Evolutionary conservation across 2,329 filamentous ascomycete species (phyloP).

Genomic region (Geosmithia flava): DNA sequence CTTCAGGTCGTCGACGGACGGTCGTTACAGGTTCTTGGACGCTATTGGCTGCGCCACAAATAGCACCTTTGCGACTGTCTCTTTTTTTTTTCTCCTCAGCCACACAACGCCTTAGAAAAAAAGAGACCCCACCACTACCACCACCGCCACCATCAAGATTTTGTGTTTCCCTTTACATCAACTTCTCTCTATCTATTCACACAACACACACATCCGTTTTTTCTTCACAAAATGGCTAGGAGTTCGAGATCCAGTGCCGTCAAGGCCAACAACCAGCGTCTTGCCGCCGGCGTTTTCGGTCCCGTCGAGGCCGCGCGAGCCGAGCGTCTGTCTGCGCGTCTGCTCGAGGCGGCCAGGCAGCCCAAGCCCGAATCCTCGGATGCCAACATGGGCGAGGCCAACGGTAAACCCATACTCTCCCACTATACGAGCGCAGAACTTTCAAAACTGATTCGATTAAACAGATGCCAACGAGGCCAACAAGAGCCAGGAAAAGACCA

Average conservation of each 20-base stretch:
- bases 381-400: constrained; percentile 30
- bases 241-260: constrained; percentile 64
- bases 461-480: constrained; percentile 15
- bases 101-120: neutral
- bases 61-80: neutral
- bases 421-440: neutral
- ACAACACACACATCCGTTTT: neutral
- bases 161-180: neutral
- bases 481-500: constrained; percentile 12
- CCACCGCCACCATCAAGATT: neutral
- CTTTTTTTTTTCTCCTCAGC: neutral
- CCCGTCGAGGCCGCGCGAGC: constrained; percentile 69
- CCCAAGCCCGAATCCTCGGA: constrained; percentile 52
- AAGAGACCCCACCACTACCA: neutral
- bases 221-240: constrained; percentile 63
- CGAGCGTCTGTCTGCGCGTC: constrained; percentile 74
- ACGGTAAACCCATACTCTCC: neutral
- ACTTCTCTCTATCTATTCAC: neutral
- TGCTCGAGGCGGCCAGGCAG: constrained; percentile 67
- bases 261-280: constrained; percentile 72
- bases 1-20: neutral
- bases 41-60: neutral
- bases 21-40: neutral
- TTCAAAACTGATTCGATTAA: neutral
- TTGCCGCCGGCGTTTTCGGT: constrained; percentile 74